Base-by-base conservation (phyloP, 768 basidiomycete species). In the Lentinula sp. region DNA sequence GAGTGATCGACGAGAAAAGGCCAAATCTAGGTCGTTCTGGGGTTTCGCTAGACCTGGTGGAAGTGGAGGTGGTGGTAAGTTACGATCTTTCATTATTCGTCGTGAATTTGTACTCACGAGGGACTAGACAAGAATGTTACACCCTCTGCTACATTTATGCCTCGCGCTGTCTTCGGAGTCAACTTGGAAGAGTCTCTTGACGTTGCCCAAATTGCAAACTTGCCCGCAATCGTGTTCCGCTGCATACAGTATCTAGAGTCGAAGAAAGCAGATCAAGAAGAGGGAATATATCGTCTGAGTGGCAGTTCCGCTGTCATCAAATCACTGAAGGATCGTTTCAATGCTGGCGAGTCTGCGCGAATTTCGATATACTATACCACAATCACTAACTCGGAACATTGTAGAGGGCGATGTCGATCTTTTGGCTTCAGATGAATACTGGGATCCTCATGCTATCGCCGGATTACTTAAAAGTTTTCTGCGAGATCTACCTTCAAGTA, bases 361-460 rank as follows among this genome's bases (percentile, higher is more conserved):
- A 41, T 37, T 28, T 52, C 46, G 61, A 23, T 61, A 48, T 61
- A 28, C 28, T 45, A 18, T 60, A 48, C 60, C 61, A 54, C 53
- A 28, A 28, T 52, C 49, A 39, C 53, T 55, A 37, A 37, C 37
- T 7, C 6, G 12, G 10, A 6, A 10, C 23, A 48, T 66, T 67
- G 50, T 67, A 95, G 97, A 99, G 79, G 96, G 95, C n/a, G 97
- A 99, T 72, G 82, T 98, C 60, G 89, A 98, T 71, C 81, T 99
- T 10, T 77, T 96, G 41, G 85, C 82, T 41, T 85, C 88, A 8
- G 92, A 94, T 71, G 95, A 97, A 69, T 92, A 89, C 67, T 97
- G 93, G 91, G 97, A 99, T 76, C 94, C 93, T 48, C 95, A 99
- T 72, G 97, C 97, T 41, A 91, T 99, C 63, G 91, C 97, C 53